Base-by-base conservation (phyloP, 208 protist genomes). In the Trypanosoma mega region DNA sequence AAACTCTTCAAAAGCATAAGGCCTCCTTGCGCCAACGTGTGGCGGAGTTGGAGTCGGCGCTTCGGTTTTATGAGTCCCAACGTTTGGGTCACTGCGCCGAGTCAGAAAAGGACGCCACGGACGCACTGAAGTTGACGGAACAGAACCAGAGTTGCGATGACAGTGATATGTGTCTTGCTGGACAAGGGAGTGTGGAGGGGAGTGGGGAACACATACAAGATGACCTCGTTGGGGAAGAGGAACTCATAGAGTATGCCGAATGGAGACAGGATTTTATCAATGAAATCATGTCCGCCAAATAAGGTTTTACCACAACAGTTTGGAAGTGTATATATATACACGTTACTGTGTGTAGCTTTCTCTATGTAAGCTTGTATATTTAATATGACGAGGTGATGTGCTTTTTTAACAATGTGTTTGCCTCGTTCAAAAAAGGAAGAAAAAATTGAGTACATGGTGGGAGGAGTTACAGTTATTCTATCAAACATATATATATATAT, bases 261-360 rank as follows among this genome's bases (percentile, higher is more conserved):
- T 66, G 60, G 60, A 66, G 57, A 20, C 29, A 49, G 1, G 30
- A 21, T 39, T 57, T 73, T 44, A 18, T 73, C 1, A 4, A 39
- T 20, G 36, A 64, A 4, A 31, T 58, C 34, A 39, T 39, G 34
- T 39, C 34, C 6, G 6, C 34, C 34, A 12, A 39, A 12, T 39
- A 39, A 12, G 12, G 34, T 6, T 16, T 12, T 12, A 39, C n/a
- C n/a, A n/a, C n/a, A n/a, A n/a, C n/a, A n/a, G n/a, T n/a, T n/a
- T n/a, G n/a, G n/a, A n/a, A n/a, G n/a, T n/a, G n/a, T n/a, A n/a
- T n/a, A n/a, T n/a, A n/a, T n/a, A n/a, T n/a, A n/a, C n/a, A n/a
- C n/a, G n/a, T n/a, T n/a, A n/a, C n/a, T n/a, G n/a, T n/a, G n/a
- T n/a, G n/a, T n/a, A n/a, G n/a, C n/a, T n/a, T n/a, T n/a, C n/a